Conservation (phyloP, 1,284 basidiomycete species). For the Ceratobasidium sp. region DNA sequence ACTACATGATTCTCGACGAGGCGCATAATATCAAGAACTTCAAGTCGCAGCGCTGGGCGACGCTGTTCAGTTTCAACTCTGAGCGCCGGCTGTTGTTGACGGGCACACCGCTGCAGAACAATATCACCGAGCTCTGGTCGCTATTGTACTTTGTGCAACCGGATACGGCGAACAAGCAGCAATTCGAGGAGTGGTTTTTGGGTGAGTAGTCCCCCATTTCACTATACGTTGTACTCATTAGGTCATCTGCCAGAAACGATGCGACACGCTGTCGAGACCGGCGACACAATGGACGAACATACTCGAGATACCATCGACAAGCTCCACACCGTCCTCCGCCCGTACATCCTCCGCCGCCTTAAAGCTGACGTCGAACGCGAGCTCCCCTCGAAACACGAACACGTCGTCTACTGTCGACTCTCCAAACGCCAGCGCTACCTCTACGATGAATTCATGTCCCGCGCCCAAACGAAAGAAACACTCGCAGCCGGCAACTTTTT, state of each 20-base stretch:
- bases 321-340: conserved; percentile 91
- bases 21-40: conserved; percentile 99
- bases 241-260: conserved; percentile 72
- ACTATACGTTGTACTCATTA: conserved; percentile 19
- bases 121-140: conserved; percentile 95
- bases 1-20: conserved; percentile 96
- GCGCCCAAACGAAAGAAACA: conserved; percentile 87
- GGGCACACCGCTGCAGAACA: conserved; percentile 95
- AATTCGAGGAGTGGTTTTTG: conserved; percentile 97
- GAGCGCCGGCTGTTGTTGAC: conserved; percentile 89
- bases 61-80: conserved; percentile 92
- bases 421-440: conserved; percentile 96
- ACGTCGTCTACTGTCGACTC: conserved; percentile 89
- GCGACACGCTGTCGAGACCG: conserved; percentile 93
- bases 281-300: conserved; percentile 82
- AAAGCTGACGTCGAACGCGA: conserved; percentile 98
- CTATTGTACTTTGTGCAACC: conserved; percentile 97
- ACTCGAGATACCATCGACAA: conserved; percentile 88
- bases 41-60: conserved; percentile 95
- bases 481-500: conserved; percentile 85
- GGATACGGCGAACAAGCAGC: conserved; percentile 70
- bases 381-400: conserved; percentile 94
- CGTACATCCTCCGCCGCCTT: conserved; percentile 92
- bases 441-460: conserved; percentile 98
- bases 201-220: conserved; percentile 66